A percentile compares a stretch with the other conserved stretches of the same genome.
phyloP scores from a whole-genome alignment of 192 early-diverging fungal species.

The Coemansia aciculifera region DNA sequence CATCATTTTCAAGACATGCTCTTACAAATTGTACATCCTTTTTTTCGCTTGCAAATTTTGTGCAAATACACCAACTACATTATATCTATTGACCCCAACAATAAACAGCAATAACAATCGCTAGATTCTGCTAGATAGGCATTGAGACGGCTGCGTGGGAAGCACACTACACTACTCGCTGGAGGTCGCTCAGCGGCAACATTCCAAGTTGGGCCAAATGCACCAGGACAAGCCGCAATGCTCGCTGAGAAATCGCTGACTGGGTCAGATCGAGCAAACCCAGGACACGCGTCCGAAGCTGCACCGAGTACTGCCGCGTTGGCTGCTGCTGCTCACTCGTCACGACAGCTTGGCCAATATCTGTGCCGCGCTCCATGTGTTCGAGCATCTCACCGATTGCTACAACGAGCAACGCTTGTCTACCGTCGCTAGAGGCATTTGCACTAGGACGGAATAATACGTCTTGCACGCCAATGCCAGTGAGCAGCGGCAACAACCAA shows the following conservation, averaged over 20 bases:
- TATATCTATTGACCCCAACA: neutral
- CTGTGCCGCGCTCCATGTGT: conserved; percentile 11
- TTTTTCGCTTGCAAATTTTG: neutral
- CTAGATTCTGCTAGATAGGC: neutral
- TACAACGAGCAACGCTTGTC: neutral
- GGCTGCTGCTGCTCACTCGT: neutral
- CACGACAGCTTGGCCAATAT: neutral
- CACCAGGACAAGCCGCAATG: conserved; percentile 20
- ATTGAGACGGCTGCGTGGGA: neutral
- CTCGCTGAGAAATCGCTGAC: neutral
- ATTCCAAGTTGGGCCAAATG: conserved; percentile 27
- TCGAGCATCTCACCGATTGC: conserved; percentile 20
- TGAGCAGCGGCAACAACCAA: conserved; percentile 40
- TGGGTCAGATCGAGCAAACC: conserved; percentile 29
- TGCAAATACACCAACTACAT: neutral
- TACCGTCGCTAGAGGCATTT: neutral
- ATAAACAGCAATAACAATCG: conserved; percentile 9
- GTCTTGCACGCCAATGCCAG: conserved; percentile 6
- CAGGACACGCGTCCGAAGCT: conserved; percentile 27
- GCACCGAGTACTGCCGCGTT: conserved; percentile 23
- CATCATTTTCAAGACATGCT: conserved; percentile 3
- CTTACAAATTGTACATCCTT: neutral
- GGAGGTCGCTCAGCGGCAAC: conserved; percentile 26
- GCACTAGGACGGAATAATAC: neutral
- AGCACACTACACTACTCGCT: conserved; percentile 20